A percentile compares a stretch with the other conserved stretches of the same genome.
Evolutionary conservation across 495 filamentous ascomycete species (phyloP).

Genomic region (Xylaria cubensis): DNA sequence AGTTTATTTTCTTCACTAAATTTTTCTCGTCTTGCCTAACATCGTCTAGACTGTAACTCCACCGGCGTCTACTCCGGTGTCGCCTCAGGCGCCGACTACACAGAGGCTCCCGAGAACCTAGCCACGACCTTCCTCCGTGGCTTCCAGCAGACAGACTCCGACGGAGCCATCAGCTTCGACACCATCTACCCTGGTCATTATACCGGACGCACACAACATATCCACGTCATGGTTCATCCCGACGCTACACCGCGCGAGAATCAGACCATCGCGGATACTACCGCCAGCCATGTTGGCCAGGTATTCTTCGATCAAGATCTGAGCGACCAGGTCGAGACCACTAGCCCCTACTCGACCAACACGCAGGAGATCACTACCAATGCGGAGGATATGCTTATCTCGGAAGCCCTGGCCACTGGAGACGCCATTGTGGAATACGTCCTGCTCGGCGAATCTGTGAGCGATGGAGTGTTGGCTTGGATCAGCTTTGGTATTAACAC

Average conservation of each 20-base stretch:
- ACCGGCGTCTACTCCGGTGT: conserved; percentile 63
- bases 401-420: conserved; percentile 54
- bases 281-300: conserved; percentile 64
- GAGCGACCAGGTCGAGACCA: conserved; percentile 48
- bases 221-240: conserved; percentile 54
- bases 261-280: conserved; percentile 56
- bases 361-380: conserved; percentile 58
- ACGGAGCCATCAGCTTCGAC: conserved; percentile 59
- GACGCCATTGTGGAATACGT: conserved; percentile 66
- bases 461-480: conserved; percentile 64
- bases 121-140: conserved; percentile 60
- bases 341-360: conserved; percentile 63
- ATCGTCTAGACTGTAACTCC: conserved; percentile 37
- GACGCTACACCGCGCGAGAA: conserved; percentile 53
- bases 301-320: conserved; percentile 68
- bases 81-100: conserved; percentile 56
- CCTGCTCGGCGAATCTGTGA: conserved; percentile 58
- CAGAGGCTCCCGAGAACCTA: conserved; percentile 51
- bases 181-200: conserved; percentile 66
- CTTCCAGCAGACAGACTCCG: conserved; percentile 52
- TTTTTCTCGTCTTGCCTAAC: not conserved
- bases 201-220: conserved; percentile 53
- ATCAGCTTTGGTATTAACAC: conserved; percentile 62
- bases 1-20: not conserved
- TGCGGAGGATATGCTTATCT: conserved; percentile 58